A percentile compares a stretch with the other conserved stretches of the same genome.
Evolutionary conservation across 345 rosid species (phyloP).

Genomic region (Triadica sebifera): DNA sequence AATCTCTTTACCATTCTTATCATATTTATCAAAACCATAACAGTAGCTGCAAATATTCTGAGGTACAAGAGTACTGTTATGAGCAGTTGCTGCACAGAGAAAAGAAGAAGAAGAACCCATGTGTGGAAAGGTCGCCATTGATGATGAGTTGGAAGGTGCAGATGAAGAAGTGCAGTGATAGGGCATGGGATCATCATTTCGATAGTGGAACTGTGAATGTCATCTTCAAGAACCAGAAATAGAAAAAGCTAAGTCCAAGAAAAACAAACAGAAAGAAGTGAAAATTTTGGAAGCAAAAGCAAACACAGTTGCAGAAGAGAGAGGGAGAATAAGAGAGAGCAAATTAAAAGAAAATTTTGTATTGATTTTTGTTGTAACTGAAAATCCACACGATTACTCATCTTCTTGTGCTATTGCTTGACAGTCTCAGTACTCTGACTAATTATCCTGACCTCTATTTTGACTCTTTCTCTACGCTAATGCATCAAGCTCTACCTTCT

Average conservation of each 20-base stretch:
- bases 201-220: conserved; percentile 35
- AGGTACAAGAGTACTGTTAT: too few relatives aligned
- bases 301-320: not conserved
- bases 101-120: conserved; percentile 19
- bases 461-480: conserved; percentile 24
- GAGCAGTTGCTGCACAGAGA: too few relatives aligned
- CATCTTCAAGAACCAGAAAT: conserved; percentile 26
- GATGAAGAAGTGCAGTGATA: conserved; percentile 4
- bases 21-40: not conserved
- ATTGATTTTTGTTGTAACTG: conserved; percentile 24
- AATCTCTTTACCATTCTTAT: not conserved
- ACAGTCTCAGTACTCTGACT: conserved; percentile 28
- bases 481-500: too few relatives aligned
- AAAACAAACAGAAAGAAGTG: not conserved
- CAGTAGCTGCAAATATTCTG: conserved; percentile 5
- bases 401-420: not conserved
- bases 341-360: not conserved
- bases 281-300: not conserved
- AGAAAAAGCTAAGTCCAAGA: conserved; percentile 22
- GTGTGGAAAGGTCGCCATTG: not conserved
- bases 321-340: not conserved
- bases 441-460: conserved; percentile 25
- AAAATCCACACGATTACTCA: conserved; percentile 30
- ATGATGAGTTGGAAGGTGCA: not conserved
- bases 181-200: conserved; percentile 14